These are phyloP conservation scores for Colletotrichum sublineola DNA, from an alignment of 2,329 filamentous ascomycete genomes.

Conservation along the genomic window DNA sequence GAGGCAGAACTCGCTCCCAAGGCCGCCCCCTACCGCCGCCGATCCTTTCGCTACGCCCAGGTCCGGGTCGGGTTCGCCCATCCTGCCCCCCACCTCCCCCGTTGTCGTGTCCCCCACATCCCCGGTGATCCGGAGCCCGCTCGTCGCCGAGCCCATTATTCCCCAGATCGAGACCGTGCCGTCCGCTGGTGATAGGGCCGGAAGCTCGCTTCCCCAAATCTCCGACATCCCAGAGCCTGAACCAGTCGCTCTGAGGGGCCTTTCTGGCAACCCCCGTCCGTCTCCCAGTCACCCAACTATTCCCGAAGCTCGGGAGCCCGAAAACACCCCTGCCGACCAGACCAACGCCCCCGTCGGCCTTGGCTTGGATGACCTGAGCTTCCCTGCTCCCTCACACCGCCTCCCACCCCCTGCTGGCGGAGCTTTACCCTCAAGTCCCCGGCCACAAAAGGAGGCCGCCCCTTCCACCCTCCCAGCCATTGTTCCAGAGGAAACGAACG, in stretches of 20 bases:
- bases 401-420: constrained; percentile 48
- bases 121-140: constrained; percentile 32
- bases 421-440: constrained; percentile 48
- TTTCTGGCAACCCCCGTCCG: constrained; percentile 39
- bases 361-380: constrained; percentile 41
- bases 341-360: constrained; percentile 39
- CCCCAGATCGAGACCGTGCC: constrained; percentile 56
- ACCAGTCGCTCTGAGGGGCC: constrained; percentile 49
- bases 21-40: constrained; percentile 51
- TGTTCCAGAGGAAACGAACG: constrained; percentile 42
- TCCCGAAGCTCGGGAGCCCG: constrained; percentile 23
- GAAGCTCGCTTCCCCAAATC: constrained; percentile 46
- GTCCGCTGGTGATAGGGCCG: constrained; percentile 52
- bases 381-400: constrained; percentile 39
- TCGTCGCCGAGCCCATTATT: constrained; percentile 50
- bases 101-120: constrained; percentile 42
- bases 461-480: constrained; percentile 51
- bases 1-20: constrained; percentile 62
- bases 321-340: constrained; percentile 36
- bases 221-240: constrained; percentile 56
- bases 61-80: constrained; percentile 41
- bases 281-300: constrained; percentile 34
- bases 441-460: constrained; percentile 53
- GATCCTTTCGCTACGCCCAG: constrained; percentile 55
- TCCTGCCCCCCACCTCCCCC: constrained; percentile 45